These are phyloP conservation scores for Allium cepa DNA, from an alignment of 106 monocot genomes.

Conservation along the genomic window DNA sequence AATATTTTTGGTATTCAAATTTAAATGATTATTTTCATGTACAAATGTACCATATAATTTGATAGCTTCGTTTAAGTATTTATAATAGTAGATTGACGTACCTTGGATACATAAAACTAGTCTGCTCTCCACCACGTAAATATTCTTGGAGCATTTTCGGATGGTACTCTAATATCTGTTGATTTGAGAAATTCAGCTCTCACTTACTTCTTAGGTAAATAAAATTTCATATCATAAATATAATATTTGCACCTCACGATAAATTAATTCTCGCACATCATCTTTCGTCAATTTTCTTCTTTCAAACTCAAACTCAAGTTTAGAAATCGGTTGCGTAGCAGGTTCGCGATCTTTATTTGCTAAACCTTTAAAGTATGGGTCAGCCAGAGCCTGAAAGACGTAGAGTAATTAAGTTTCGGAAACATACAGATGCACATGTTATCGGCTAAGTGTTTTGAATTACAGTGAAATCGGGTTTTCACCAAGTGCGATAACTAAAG, in stretches of 20 bases:
- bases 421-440: no score
- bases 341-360: conserved; percentile 46
- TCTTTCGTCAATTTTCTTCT: conserved; percentile 43
- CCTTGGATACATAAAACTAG: conserved; percentile 88
- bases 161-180: conserved; percentile 96
- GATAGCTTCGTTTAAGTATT: no score
- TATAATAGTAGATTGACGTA: neutral
- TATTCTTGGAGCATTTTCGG: conserved; percentile 87
- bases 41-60: no score
- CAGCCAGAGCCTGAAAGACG: conserved; percentile 28
- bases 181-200: conserved; percentile 8
- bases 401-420: no score
- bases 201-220: no score
- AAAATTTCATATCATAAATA: no score
- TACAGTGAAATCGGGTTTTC: no score
- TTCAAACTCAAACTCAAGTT: conserved; percentile 54
- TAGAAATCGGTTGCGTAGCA: conserved; percentile 38
- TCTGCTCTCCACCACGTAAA: conserved; percentile 56
- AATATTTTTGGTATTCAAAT: no score
- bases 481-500: no score
- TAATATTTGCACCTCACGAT: conserved; percentile 24
- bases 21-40: no score
- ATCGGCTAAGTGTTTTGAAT: no score
- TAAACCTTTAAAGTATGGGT: conserved; percentile 36
- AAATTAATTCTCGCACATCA: conserved; percentile 48